A percentile compares a stretch with the other conserved stretches of the same genome.
phyloP scores from a whole-genome alignment of 2,329 filamentous ascomycete species.

The Blumeriella jaapii region DNA sequence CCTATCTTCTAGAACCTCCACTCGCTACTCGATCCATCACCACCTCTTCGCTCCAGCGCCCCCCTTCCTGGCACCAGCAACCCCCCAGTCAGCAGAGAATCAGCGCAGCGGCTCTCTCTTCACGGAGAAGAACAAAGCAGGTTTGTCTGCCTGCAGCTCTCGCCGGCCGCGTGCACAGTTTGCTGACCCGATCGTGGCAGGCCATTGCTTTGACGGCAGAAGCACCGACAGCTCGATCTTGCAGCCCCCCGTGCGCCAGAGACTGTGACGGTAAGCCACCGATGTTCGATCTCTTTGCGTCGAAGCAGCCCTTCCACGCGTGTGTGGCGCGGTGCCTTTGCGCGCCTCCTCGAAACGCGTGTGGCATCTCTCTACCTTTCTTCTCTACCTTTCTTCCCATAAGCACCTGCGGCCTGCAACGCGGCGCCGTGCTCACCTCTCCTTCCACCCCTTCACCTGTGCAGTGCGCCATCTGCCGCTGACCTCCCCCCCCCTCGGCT shows the following conservation, averaged over 20 bases:
- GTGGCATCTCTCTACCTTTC: no score
- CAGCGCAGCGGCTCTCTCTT: slow-evolving; percentile 6
- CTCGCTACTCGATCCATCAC: slow-evolving; percentile 24
- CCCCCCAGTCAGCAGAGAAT: slow-evolving; percentile 7
- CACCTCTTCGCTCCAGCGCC: slow-evolving; percentile 7
- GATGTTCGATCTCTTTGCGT: no score
- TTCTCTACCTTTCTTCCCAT: no score
- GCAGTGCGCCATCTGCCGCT: background rate
- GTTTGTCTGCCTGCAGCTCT: slow-evolving; percentile 9
- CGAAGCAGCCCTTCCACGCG: no score
- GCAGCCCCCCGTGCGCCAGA: no score
- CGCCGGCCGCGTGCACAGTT: background rate
- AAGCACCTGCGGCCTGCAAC: no score
- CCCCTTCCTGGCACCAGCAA: slow-evolving; percentile 11
- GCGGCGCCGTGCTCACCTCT: no score
- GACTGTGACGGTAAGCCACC: slow-evolving; percentile 23
- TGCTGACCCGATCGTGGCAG: slow-evolving; percentile 13
- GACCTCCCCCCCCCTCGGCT: background rate
- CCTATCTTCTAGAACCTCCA: slow-evolving; percentile 27
- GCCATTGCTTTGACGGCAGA: slow-evolving; percentile 16
- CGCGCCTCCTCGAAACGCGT: no score
- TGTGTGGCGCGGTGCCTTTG: no score
- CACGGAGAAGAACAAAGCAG: slow-evolving; percentile 8
- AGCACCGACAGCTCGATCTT: no score
- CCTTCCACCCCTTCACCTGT: slow-evolving; percentile 3